phyloP scores from a whole-genome alignment of 2,329 filamentous ascomycete species.

The Ceratocystis albifundus region DNA sequence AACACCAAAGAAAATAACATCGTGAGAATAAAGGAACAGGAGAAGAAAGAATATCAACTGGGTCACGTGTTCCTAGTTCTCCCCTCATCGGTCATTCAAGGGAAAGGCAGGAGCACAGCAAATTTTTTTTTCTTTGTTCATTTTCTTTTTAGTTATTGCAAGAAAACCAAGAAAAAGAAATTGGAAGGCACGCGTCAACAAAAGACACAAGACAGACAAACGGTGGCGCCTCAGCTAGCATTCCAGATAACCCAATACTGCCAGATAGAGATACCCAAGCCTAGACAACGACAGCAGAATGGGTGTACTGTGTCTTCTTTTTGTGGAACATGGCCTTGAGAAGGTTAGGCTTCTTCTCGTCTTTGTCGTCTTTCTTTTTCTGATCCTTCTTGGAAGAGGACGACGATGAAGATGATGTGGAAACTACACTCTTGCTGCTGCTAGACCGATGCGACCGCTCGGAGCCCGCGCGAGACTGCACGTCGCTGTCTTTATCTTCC shows the following conservation, averaged over 20 bases:
- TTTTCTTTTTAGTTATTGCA: slow-evolving; percentile 1
- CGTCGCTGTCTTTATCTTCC: slow-evolving; percentile 32
- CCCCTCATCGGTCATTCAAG: too few species aligned
- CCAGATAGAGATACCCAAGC: not conserved
- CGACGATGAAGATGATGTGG: slow-evolving; percentile 7
- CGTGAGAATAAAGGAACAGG: not conserved
- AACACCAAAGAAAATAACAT: not conserved
- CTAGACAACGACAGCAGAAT: slow-evolving; percentile 14
- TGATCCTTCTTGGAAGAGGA: slow-evolving; percentile 7
- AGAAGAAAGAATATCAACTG: too few species aligned
- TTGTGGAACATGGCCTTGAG: slow-evolving; percentile 48
- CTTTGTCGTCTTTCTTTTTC: slow-evolving; percentile 28
- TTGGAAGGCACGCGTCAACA: not conserved
- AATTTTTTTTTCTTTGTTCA: not conserved
- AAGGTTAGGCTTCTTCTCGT: slow-evolving; percentile 39
- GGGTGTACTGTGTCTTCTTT: slow-evolving; percentile 34
- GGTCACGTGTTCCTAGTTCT: too few species aligned
- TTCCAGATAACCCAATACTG: not conserved
- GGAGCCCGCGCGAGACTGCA: not conserved
- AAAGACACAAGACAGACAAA: not conserved
- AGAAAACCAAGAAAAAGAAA: not conserved
- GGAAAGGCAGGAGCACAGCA: not conserved
- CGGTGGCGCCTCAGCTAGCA: not conserved
- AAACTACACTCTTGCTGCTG: slow-evolving; percentile 25
- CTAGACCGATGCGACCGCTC: slow-evolving; percentile 9